Evolutionary conservation across 108 stramenopile species (phyloP), one percentile per base, ranked within the genome.

Genomic region (Conticribra weissflogii): DNA sequence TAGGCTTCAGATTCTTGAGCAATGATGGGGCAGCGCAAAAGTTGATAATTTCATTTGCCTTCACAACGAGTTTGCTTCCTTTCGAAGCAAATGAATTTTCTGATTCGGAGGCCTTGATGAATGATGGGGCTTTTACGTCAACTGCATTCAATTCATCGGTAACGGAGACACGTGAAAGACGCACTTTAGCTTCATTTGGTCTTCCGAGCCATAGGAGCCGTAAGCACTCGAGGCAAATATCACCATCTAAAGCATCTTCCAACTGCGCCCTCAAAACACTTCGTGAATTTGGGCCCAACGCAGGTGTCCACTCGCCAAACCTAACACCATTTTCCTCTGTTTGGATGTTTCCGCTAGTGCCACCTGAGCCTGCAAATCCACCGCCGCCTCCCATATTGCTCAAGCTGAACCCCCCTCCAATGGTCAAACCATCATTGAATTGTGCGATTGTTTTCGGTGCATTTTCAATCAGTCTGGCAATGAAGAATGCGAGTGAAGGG

Each of bases 381-480:
- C 88, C 92, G 12, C 89, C 92, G 32, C 88, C 89, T 53, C 89
- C 92, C 59, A 89, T 64, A 15, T 81, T 86, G 34, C 81, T 82
- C 28, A 86, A 78, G 12, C 70, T 65, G 33, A 83, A 75, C 32
- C 68, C 63, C 29, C 68, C 68, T 8, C 79, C 71, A 54, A 84
- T 72, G 21, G 49, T 71, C 64, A 78, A 61, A 74, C 44, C 60
- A 32, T 63, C 59, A 50, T 49, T 54, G 28, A 51, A 9, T 46
- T 21, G 45, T 12, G 50, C 24, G 7, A 34, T 14, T 55, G 76
- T 55, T 41, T 67, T 66, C 0, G 12, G 21, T 3, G 65, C 64
- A 48, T 71, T 82, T 50, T 86, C 88, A n/a, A 90, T 62, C 16
- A 94, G 79, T 28, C 93, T 63, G 19, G 88, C 85, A 25, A 91